Percentiles rank a stretch among this genome's conserved stretches.
Evolutionary conservation across 2,329 filamentous ascomycete species (phyloP).

Genomic region (Coniella vitis): DNA sequence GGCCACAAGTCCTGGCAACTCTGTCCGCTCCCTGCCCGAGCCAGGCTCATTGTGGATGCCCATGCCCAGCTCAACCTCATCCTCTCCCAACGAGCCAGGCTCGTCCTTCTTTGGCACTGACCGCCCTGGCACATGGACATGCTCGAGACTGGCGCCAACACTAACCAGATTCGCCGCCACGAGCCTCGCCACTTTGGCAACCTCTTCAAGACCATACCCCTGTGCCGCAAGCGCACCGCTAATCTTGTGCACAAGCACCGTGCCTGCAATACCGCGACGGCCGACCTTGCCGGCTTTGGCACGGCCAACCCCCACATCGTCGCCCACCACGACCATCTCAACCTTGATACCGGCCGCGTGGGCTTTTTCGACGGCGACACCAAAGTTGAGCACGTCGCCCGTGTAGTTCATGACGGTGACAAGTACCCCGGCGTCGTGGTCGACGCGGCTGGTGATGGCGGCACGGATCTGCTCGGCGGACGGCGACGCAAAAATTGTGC

Average conservation of each 20-base stretch:
- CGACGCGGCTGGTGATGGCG: conserved; percentile 67
- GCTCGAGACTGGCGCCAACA: conserved; percentile 77
- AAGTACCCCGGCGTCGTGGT: conserved; percentile 58
- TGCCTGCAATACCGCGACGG: conserved; percentile 82
- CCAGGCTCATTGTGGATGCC: conserved; percentile 69
- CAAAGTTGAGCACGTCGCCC: conserved; percentile 84
- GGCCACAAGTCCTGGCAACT: conserved; percentile 47
- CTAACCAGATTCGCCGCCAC: conserved; percentile 72
- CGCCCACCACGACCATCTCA: conserved; percentile 86
- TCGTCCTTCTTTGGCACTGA: conserved; percentile 40
- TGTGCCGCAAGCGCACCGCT: conserved; percentile 72
- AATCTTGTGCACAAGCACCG: conserved; percentile 87
- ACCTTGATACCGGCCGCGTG: conserved; percentile 69
- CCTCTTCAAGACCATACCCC: conserved; percentile 62
- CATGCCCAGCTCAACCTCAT: conserved; percentile 64
- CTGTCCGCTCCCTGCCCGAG: conserved; percentile 44
- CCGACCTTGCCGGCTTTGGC: conserved; percentile 85
- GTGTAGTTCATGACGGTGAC: conserved; percentile 97
- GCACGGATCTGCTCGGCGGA: conserved; percentile 72
- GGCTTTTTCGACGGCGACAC: conserved; percentile 88
- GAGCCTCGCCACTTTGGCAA: conserved; percentile 64
- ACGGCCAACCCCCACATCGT: conserved; percentile 85
- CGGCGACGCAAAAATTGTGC: conserved; percentile 74
- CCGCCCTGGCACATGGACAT: conserved; percentile 89
- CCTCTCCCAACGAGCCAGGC: conserved; percentile 49